Evolutionary conservation across 1,139 yeast genomes (phyloP).

Genomic region (Wickerhamomyces sp.): DNA sequence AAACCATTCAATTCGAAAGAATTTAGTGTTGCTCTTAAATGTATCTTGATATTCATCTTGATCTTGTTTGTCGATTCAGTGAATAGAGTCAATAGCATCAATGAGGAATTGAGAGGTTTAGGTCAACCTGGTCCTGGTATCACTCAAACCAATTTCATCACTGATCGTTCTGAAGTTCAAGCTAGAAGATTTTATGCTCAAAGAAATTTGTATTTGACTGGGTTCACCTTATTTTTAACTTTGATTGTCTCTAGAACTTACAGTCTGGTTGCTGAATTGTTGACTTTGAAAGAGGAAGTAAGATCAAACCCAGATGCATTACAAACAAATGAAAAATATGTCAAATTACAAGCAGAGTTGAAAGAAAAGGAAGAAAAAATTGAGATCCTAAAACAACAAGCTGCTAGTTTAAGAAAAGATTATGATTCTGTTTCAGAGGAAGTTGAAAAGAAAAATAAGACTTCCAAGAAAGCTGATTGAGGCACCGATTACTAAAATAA

Average conservation of each 20-base stretch:
- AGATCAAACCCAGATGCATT: constrained; percentile 25
- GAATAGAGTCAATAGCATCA: constrained; percentile 73
- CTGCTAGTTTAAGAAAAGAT: constrained; percentile 59
- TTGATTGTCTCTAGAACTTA: constrained; percentile 85
- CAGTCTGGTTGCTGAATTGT: constrained; percentile 70
- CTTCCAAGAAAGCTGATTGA: not conserved
- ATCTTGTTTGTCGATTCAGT: constrained; percentile 85
- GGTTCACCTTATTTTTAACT: constrained; percentile 88
- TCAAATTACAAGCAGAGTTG: constrained; percentile 49
- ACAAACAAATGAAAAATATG: constrained; percentile 31
- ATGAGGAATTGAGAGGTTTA: constrained; percentile 46
- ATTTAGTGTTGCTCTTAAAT: constrained; percentile 73
- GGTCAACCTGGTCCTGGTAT: constrained; percentile 13
- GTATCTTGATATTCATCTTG: constrained; percentile 78
- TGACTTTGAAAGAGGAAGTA: constrained; percentile 52
- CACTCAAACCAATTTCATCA: constrained; percentile 16
- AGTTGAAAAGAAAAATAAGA: constrained; percentile 20
- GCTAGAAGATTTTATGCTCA: constrained; percentile 94
- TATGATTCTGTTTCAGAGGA: constrained; percentile 47
- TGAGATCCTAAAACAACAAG: constrained; percentile 65
- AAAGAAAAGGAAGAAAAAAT: constrained; percentile 60
- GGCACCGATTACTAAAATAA: too few relatives aligned
- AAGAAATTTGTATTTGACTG: constrained; percentile 94
- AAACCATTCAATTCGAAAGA: constrained; percentile 69
- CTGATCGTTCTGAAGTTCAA: constrained; percentile 72